Evolutionary conservation across 1,139 yeast species (phyloP).

Genomic region (Candida buenavistaensis): DNA sequence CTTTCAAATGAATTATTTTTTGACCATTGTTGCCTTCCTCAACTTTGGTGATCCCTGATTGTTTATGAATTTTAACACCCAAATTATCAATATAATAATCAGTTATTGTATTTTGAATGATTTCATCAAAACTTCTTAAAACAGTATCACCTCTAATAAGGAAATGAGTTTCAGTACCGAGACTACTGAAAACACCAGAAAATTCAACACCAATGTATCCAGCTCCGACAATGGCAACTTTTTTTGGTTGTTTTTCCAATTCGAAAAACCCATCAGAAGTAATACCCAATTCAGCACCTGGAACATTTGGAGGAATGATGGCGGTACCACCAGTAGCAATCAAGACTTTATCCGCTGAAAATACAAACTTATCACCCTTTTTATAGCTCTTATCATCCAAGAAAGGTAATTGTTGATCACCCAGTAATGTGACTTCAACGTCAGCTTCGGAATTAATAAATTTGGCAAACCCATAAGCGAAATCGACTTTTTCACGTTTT

Average conservation of each 20-base stretch:
- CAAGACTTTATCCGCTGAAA: conserved; percentile 78
- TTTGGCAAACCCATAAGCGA: conserved; percentile 82
- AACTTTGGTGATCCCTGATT: conserved; percentile 56
- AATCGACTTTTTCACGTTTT: conserved; percentile 85
- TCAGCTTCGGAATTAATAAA: conserved; percentile 64
- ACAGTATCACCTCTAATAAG: conserved; percentile 90
- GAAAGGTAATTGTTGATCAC: conserved; percentile 41
- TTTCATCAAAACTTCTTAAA: conserved; percentile 80
- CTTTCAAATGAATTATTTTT: conserved; percentile 58
- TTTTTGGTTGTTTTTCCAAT: conserved; percentile 77
- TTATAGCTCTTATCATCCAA: conserved; percentile 27
- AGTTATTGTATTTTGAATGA: conserved; percentile 77
- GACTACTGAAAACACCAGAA: conserved; percentile 87
- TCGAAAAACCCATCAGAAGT: conserved; percentile 92
- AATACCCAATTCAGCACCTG: conserved; percentile 82
- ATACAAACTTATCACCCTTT: conserved; percentile 56
- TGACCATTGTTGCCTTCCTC: conserved; percentile 62
- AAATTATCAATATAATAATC: conserved; percentile 70
- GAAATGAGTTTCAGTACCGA: conserved; percentile 86
- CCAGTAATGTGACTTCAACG: conserved; percentile 66
- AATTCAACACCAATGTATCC: conserved; percentile 97
- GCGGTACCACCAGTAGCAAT: conserved; percentile 96
- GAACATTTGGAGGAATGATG: conserved; percentile 63
- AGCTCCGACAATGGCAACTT: conserved; percentile 94
- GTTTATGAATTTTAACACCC: conserved; percentile 79